phyloP scores from a whole-genome alignment of 2,329 filamentous ascomycete species.

The Aspergillus aculeatus region DNA sequence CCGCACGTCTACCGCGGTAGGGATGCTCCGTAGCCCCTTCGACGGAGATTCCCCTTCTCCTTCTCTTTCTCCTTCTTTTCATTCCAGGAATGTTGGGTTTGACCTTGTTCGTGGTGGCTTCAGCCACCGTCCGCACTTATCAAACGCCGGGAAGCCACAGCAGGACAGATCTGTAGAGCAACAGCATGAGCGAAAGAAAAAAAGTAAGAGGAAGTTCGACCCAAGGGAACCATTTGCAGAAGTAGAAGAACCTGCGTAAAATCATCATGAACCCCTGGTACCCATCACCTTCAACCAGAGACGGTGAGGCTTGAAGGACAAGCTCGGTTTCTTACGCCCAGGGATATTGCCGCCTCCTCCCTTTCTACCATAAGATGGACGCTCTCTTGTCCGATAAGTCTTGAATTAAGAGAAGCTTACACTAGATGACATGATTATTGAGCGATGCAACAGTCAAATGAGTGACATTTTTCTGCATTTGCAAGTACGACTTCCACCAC shows the following conservation, averaged over 20 bases:
- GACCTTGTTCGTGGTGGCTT: not conserved
- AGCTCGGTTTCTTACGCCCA: no score
- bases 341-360: no score
- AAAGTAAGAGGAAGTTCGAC: no score
- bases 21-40: not conserved
- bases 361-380: no score
- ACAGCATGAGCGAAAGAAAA: no score
- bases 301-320: no score
- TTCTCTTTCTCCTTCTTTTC: not conserved
- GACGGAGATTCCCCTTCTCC: not conserved
- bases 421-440: not conserved
- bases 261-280: no score
- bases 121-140: not conserved
- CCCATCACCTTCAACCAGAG: no score
- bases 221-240: no score
- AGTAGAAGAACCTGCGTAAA: no score
- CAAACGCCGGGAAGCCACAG: not conserved
- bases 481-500: not conserved
- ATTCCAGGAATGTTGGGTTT: conserved; percentile 12
- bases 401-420: not conserved
- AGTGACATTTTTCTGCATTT: not conserved
- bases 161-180: not conserved
- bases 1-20: not conserved
- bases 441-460: not conserved
- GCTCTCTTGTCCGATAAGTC: no score